A percentile compares a stretch with the other conserved stretches of the same genome.
Evolutionary conservation across 495 filamentous ascomycete species (phyloP).

Genomic region (Saxophila tyrrhenica): DNA sequence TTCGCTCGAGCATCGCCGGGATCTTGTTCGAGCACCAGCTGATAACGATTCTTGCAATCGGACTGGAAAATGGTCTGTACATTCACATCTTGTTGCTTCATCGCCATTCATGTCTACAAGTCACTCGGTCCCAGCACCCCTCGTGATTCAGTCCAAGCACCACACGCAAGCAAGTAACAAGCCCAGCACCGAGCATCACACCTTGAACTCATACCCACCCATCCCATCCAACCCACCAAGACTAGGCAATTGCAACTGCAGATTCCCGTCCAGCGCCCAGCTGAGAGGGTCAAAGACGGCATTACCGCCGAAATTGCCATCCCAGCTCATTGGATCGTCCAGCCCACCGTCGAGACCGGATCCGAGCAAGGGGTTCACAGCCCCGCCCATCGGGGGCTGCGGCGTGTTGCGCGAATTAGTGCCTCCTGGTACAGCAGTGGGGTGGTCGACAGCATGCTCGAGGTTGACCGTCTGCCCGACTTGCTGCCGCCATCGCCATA

Average conservation of each 20-base stretch:
- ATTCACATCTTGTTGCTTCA: background rate
- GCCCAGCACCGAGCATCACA: too few species aligned
- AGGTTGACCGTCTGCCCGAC: conserved; percentile 14
- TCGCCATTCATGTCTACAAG: too few species aligned
- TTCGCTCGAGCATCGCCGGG: too few species aligned
- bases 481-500: conserved; percentile 69
- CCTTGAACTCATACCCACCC: background rate
- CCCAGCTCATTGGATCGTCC: conserved; percentile 22
- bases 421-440: conserved; percentile 7
- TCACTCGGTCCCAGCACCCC: too few species aligned
- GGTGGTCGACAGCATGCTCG: conserved; percentile 16
- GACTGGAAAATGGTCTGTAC: background rate
- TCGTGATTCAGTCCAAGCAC: too few species aligned
- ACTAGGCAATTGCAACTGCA: conserved; percentile 39
- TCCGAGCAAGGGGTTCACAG: background rate
- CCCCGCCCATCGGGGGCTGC: background rate
- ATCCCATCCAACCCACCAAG: conserved; percentile 27
- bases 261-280: conserved; percentile 78
- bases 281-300: conserved; percentile 73
- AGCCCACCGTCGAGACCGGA: conserved; percentile 18
- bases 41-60: too few species aligned
- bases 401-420: conserved; percentile 15
- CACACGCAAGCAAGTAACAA: too few species aligned
- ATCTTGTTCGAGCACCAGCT: too few species aligned
- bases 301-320: conserved; percentile 51